Conservation (phyloP, 495 filamentous ascomycete species). For the Tetracladium setigerum region DNA sequence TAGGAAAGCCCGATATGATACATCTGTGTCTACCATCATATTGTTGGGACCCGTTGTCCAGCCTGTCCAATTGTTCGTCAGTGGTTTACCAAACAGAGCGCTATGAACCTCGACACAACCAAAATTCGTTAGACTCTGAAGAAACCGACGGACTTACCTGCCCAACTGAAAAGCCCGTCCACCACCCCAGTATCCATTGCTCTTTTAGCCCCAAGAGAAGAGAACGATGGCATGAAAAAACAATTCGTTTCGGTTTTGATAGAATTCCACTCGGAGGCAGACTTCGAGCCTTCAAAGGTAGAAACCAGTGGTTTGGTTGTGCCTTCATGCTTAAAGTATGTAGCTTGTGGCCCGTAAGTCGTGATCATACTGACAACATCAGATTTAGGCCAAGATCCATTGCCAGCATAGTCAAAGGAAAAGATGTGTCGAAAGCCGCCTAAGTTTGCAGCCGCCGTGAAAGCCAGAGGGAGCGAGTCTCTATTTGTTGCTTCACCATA, state of each 20-base stretch:
- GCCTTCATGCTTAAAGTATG: too few species aligned
- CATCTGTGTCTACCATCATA: neutral
- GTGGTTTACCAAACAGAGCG: too few species aligned
- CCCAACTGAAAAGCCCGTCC: slow-evolving; percentile 17
- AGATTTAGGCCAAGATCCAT: slow-evolving; percentile 35
- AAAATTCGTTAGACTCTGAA: neutral
- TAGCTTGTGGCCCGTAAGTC: too few species aligned
- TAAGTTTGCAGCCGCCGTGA: slow-evolving; percentile 34
- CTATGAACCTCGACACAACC: too few species aligned
- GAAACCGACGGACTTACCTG: slow-evolving; percentile 12
- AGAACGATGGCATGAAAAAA: too few species aligned
- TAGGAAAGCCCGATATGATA: slow-evolving; percentile 16
- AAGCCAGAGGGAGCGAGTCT: too few species aligned
- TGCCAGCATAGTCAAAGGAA: slow-evolving; percentile 44
- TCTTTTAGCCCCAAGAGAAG: too few species aligned
- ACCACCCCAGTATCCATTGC: neutral
- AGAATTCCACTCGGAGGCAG: neutral
- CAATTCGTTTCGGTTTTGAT: too few species aligned
- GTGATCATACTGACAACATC: slow-evolving; percentile 36
- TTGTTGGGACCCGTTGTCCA: too few species aligned
- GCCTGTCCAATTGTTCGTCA: too few species aligned
- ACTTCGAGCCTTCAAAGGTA: slow-evolving; percentile 55
- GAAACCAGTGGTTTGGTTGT: slow-evolving; percentile 60
- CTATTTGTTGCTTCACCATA: slow-evolving; percentile 30
- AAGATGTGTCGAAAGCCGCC: slow-evolving; percentile 45